Conservation (phyloP, 495 filamentous ascomycete genomes). For the Margaritispora aquatica region DNA sequence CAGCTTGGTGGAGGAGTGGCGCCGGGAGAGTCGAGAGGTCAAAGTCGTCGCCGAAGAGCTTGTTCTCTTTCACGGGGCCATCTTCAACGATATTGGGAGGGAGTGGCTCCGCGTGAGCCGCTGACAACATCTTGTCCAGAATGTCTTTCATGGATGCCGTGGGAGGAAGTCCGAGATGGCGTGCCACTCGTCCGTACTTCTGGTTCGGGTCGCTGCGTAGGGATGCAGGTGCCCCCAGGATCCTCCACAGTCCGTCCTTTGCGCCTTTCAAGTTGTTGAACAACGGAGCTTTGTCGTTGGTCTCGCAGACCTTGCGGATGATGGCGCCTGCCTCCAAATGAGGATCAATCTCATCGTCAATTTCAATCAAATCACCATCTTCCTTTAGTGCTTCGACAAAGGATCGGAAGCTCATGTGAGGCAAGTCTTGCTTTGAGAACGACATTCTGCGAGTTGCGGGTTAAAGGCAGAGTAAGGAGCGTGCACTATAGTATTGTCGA, state of each 20-base stretch:
- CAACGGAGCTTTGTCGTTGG: slow-evolving; percentile 33
- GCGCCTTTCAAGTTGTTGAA: slow-evolving; percentile 37
- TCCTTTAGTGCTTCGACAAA: slow-evolving; percentile 27
- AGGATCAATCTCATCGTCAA: slow-evolving; percentile 30
- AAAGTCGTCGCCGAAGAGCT: slow-evolving; percentile 27
- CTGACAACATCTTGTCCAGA: slow-evolving; percentile 28
- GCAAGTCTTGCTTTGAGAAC: not conserved
- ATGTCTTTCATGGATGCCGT: slow-evolving; percentile 28
- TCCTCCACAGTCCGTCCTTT: slow-evolving; percentile 32
- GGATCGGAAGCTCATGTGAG: slow-evolving; percentile 31
- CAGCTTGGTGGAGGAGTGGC: slow-evolving; percentile 29
- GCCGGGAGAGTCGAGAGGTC: slow-evolving; percentile 32
- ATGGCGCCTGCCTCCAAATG: slow-evolving; percentile 35
- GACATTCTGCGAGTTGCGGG: too few relatives aligned
- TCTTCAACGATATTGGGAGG: slow-evolving; percentile 20
- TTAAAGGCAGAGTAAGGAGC: too few relatives aligned
- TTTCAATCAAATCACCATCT: slow-evolving; percentile 34
- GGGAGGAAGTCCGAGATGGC: slow-evolving; percentile 29
- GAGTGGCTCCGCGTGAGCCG: slow-evolving; percentile 24
- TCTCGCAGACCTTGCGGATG: slow-evolving; percentile 32
- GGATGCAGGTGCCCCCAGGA: slow-evolving; percentile 30
- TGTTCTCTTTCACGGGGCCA: slow-evolving; percentile 34
- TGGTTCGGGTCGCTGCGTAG: slow-evolving; percentile 23
- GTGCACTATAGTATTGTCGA: not conserved
- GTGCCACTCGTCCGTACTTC: slow-evolving; percentile 32